Evolutionary conservation across 805 yeast genomes (phyloP).

Genomic region (Sporopachydermia quercuum): DNA sequence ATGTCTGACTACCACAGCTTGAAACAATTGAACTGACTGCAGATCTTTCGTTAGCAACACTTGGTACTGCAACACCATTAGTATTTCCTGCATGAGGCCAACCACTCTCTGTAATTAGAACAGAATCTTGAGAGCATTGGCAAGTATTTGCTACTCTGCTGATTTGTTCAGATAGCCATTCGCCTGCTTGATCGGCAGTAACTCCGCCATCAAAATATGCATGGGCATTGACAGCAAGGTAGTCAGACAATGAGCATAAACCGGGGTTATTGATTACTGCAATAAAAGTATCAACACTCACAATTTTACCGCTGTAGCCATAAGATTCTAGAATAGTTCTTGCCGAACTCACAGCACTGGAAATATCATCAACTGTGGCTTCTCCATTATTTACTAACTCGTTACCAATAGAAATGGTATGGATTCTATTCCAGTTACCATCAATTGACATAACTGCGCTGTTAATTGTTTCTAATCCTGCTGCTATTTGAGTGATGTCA

Average conservation of each 20-base stretch:
- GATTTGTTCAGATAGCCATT: slow-evolving; percentile 34
- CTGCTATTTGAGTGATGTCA: slow-evolving; percentile 38
- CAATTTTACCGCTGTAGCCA: slow-evolving; percentile 35
- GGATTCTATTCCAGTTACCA: slow-evolving; percentile 55
- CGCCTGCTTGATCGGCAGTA: slow-evolving; percentile 35
- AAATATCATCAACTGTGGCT: slow-evolving; percentile 28
- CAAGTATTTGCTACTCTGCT: slow-evolving; percentile 27
- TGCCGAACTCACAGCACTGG: slow-evolving; percentile 29
- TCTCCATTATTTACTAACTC: slow-evolving; percentile 41
- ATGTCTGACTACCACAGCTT: slow-evolving; percentile 26
- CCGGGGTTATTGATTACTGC: slow-evolving; percentile 32
- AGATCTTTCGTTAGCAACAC: slow-evolving; percentile 27
- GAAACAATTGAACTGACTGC: slow-evolving; percentile 31
- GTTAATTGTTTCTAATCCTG: slow-evolving; percentile 40
- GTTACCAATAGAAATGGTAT: slow-evolving; percentile 43
- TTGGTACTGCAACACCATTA: slow-evolving; percentile 36
- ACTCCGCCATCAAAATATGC: slow-evolving; percentile 45
- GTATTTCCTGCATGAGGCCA: slow-evolving; percentile 47
- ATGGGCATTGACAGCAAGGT: slow-evolving; percentile 47
- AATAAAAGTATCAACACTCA: slow-evolving; percentile 45
- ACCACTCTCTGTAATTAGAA: slow-evolving; percentile 44
- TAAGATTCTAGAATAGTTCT: slow-evolving; percentile 26
- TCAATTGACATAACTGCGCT: slow-evolving; percentile 47
- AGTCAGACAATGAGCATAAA: slow-evolving; percentile 38
- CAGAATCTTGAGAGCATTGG: slow-evolving; percentile 26